Base-by-base conservation (phyloP, 371 early-diverging fungal genomes). In the Actinomucor elegans region DNA sequence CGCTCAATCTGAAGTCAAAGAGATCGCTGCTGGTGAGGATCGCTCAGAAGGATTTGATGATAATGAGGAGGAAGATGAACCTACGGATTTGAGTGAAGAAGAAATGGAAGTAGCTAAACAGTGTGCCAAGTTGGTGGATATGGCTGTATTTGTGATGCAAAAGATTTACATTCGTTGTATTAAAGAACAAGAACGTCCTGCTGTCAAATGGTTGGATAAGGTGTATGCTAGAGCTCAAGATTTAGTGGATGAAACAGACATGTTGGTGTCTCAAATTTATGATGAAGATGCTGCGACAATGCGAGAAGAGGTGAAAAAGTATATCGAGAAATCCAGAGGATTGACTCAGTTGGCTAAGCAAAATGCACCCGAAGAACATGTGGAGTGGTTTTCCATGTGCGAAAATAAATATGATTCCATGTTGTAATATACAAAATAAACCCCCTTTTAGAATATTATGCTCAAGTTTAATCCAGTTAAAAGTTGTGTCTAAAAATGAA, bases 351-450 rank as follows among this genome's bases (percentile, higher is more conserved):
- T 69, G 3, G 75, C 69, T 5, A 67, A 75, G 24, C 53, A 69
- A 18, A 44, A 55, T 20, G 64, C 65, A 18, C 38, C 55, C 20
- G 71, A 59, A 3, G 75, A 75, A 6, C 71, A 75, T 43, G 52
- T 55, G 15, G 66, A 52, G 36, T 75, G 75, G 75, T 75, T 75
- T 52, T 55, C 69, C 40, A 71, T 71, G 55, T 64, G 63, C 36
- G 48, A 50, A 50, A 62, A 67, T 37, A 61, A 58, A 49, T 62
- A 62, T 44, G 63, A 57, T 15, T 42, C 63, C 29, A 57, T 62
- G 63, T 51, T n/a, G n/a, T n/a, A n/a, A n/a, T n/a, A n/a, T n/a
- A n/a, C n/a, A n/a, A n/a, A n/a, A n/a, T 49, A 40, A 41, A 43
- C 11, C 29, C 44, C 42, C 36, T 52, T 42, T 32, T 45, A n/a